Percentiles rank a stretch among this genome's conserved stretches.
phyloP scores from a whole-genome alignment of 306 rosid genomes.

The Astragalus glycyphyllos region DNA sequence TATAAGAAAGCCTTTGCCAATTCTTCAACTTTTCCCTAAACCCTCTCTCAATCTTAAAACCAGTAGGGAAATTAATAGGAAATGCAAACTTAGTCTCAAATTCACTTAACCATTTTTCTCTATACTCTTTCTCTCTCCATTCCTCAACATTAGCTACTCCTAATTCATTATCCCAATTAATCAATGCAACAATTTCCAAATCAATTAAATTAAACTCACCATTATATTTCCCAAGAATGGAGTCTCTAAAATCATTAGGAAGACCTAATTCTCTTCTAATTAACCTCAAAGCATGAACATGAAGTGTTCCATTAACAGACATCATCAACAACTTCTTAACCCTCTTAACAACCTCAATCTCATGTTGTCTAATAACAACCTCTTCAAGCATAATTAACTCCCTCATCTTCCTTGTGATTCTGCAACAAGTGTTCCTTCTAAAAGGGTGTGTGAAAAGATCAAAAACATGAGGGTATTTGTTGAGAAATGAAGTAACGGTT shows the following conservation, averaged over 20 bases:
- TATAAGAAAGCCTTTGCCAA: conserved; percentile 85
- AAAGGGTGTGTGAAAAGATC: conserved; percentile 64
- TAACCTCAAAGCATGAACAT: conserved; percentile 72
- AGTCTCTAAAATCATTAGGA: conserved; percentile 75
- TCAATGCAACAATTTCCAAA: conserved; percentile 69
- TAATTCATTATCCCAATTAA: conserved; percentile 51
- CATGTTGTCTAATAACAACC: conserved; percentile 48
- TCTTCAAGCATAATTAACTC: conserved; percentile 56
- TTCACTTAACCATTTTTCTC: conserved; percentile 87
- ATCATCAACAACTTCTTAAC: conserved; percentile 71
- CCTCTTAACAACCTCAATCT: conserved; percentile 59
- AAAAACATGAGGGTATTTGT: conserved; percentile 69
- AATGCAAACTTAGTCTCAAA: conserved; percentile 73
- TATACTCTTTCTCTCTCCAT: conserved; percentile 77
- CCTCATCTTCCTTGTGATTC: conserved; percentile 50
- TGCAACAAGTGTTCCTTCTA: conserved; percentile 64
- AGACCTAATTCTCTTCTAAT: conserved; percentile 74
- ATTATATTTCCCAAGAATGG: conserved; percentile 56
- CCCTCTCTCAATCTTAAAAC: conserved; percentile 63
- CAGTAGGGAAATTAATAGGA: conserved; percentile 73
- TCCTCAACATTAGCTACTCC: conserved; percentile 57
- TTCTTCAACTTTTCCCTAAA: conserved; percentile 69
- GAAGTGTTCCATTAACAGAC: conserved; percentile 62
- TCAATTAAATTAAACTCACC: conserved; percentile 59
- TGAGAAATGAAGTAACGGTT: conserved; percentile 59